Base-by-base conservation (phyloP, 1,284 basidiomycete species). In the Bjerkandera adusta region DNA sequence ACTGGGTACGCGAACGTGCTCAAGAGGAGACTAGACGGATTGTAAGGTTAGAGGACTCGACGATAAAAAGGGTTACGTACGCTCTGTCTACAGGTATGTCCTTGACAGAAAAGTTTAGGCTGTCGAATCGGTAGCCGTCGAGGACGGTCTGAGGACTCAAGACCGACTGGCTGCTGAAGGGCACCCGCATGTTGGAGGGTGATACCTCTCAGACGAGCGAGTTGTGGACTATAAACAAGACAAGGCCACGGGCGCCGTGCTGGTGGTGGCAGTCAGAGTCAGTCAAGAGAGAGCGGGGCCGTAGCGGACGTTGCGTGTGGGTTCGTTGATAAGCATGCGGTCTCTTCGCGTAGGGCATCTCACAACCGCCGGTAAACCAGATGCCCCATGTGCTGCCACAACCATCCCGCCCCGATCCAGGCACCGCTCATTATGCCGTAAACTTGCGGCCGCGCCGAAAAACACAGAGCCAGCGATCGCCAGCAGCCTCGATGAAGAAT, bases 1-100 rank as follows among this genome's bases (percentile, higher is more conserved):
- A 42, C 49, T 7, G 56, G 54, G 20, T 55, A 22, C 18, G 37
- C 36, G 16, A 52, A 42, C 3, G 47, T 25, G 27, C 49, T 39
- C n/a, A 22, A 26, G 46, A 42, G 53, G 18, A 50, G 22, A 24
- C 45, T 50, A 7, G 21, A 13, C 8, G 10, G 20, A 8, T 22
- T 3, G n/a, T 33, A 29, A 32, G 16, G 15, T 29, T 30, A 18
- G 32, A 24, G 34, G 34, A 34, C 13, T 5, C 13, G 4, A 33
- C 22, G 18, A n/a, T 13, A 15, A 5, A 20, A 20, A 15, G 33
- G 16, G 25, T 25, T 8, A 30, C 49, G 25, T 30, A 46, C 49
- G 33, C 20, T 16, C 36, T 35, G 27, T 43, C 29, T 5, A 43
- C 22, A 10, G 41, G 38, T 12, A 21, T 12, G 12, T 38, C 21